Evolutionary conservation across 768 basidiomycete genomes (phyloP).

Genomic region (Tubosaeta sp.): DNA sequence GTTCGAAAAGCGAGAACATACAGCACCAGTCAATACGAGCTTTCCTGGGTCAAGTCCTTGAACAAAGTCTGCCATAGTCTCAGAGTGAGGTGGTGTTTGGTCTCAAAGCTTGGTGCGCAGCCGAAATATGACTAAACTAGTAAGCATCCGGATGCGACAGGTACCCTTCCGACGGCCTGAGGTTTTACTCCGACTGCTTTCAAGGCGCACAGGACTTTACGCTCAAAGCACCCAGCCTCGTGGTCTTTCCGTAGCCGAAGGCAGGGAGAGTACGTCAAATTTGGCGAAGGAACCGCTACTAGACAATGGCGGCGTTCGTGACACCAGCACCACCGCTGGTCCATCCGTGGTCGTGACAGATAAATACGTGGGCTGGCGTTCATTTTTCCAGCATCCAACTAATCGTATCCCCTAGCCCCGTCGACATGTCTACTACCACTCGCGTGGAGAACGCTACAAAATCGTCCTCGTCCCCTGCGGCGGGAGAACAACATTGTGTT

Average conservation of each 20-base stretch:
- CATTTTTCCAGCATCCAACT: not conserved
- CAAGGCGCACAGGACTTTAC: not conserved
- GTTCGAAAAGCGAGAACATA: slow-evolving; percentile 26
- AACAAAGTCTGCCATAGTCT: slow-evolving; percentile 55
- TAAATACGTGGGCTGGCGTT: not conserved
- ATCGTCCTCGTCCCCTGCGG: not conserved
- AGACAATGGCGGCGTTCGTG: not conserved
- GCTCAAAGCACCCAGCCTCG: not conserved
- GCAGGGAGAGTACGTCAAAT: not conserved
- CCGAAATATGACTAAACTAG: not conserved
- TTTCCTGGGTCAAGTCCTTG: slow-evolving; percentile 71
- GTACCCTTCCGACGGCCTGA: too few species aligned
- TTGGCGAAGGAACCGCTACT: too few species aligned
- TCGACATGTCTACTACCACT: not conserved
- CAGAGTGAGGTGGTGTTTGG: not conserved
- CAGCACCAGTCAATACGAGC: slow-evolving; percentile 60
- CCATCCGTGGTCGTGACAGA: not conserved
- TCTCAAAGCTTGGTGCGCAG: not conserved
- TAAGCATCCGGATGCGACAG: too few species aligned
- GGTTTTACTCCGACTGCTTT: too few species aligned
- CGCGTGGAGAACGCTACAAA: not conserved
- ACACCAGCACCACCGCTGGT: not conserved
- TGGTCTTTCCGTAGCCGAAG: not conserved
- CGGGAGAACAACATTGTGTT: too few species aligned
- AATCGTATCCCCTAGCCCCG: not conserved